Conservation (phyloP, 2,329 filamentous ascomycete genomes). For the Botryotinia calthae region DNA sequence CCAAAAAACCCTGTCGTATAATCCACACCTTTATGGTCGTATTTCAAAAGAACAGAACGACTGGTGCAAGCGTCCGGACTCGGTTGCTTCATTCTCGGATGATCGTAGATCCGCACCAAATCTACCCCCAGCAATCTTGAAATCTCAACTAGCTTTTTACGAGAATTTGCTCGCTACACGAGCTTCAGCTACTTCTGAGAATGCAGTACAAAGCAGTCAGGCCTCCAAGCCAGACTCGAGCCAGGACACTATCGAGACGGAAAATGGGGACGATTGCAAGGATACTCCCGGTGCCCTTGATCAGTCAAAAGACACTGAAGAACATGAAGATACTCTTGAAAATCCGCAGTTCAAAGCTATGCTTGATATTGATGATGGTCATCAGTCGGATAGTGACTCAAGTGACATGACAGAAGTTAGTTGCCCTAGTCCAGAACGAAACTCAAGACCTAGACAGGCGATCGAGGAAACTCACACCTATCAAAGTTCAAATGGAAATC, state of each 20-base stretch:
- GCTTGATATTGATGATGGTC: neutral
- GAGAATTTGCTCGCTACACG: neutral
- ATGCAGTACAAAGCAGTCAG: neutral
- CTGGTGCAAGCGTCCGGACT: constrained; percentile 47
- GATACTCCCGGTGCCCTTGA: neutral
- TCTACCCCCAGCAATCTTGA: constrained; percentile 39
- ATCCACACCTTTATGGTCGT: constrained; percentile 44
- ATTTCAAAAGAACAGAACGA: constrained; percentile 50
- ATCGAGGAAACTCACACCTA: neutral
- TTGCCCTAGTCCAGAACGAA: neutral
- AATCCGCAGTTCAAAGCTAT: neutral
- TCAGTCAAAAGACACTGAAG: neutral
- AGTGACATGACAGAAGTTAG: neutral
- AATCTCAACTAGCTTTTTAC: constrained; percentile 26
- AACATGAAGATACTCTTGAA: neutral
- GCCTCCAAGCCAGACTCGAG: neutral
- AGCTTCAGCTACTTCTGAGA: neutral
- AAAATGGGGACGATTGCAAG: neutral
- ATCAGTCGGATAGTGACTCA: neutral
- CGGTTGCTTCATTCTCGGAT: constrained; percentile 37
- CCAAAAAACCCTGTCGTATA: constrained; percentile 30
- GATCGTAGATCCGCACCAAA: constrained; percentile 38
- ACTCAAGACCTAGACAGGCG: neutral
- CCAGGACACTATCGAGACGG: neutral
- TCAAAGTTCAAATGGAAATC: neutral